Percentiles rank a stretch among this genome's conserved stretches.
phyloP scores from a whole-genome alignment of 257 asterid species.

The Rhazya stricta region DNA sequence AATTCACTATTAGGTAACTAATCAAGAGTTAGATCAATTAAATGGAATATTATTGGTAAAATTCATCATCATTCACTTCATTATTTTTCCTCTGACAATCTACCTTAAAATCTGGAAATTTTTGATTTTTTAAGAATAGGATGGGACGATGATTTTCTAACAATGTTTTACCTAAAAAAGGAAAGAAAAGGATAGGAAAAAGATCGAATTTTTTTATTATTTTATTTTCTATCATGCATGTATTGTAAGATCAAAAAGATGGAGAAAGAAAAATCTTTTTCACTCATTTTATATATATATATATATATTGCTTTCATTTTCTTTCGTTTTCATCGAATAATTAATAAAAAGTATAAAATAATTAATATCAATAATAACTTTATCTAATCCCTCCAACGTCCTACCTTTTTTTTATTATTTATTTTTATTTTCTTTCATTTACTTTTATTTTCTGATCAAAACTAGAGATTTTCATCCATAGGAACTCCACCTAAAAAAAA shows the following conservation, averaged over 20 bases:
- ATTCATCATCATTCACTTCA: conserved; percentile 9
- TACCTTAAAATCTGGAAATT: conserved; percentile 13
- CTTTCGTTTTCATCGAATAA: background rate
- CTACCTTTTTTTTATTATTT: background rate
- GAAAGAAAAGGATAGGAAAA: background rate
- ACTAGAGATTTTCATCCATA: background rate
- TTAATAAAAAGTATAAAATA: background rate
- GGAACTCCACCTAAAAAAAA: background rate
- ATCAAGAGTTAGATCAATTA: conserved; percentile 16
- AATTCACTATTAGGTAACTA: conserved; percentile 19
- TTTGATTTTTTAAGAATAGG: background rate
- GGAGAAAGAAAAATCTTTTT: too few species aligned
- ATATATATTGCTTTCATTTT: background rate
- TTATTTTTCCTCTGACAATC: conserved; percentile 11
- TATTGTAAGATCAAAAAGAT: background rate
- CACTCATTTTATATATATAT: background rate
- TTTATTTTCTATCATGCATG: background rate
- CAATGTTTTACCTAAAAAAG: background rate
- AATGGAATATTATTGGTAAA: conserved; percentile 11
- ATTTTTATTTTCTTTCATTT: background rate
- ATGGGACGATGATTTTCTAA: background rate
- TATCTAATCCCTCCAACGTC: background rate
- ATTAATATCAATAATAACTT: background rate
- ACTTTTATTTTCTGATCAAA: background rate
- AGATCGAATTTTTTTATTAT: background rate